These are phyloP conservation scores for Dioszegia crocea DNA, from an alignment of 768 basidiomycete species.

Conservation along the genomic window DNA sequence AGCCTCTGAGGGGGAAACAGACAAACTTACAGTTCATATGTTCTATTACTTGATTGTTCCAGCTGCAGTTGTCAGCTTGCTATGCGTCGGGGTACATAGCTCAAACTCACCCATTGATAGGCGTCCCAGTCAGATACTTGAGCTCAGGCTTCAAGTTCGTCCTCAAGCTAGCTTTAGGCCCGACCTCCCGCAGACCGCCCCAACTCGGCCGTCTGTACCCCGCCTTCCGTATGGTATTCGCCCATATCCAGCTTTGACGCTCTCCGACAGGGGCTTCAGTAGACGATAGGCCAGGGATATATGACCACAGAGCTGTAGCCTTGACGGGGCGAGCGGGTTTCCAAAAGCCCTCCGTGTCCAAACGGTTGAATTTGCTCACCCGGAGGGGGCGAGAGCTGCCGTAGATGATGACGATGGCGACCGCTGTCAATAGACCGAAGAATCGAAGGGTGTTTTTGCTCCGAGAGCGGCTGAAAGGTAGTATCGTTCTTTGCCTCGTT, in stretches of 20 bases:
- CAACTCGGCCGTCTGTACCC: background rate
- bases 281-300: background rate
- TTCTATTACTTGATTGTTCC: conserved; percentile 1
- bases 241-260: background rate
- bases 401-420: no score
- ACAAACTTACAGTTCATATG: background rate
- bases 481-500: no score
- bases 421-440: no score
- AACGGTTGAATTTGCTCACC: background rate
- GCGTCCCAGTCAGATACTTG: background rate
- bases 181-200: background rate
- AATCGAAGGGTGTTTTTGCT: no score
- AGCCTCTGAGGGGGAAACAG: background rate
- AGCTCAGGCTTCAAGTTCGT: background rate
- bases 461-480: no score
- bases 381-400: no score
- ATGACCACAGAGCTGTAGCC: background rate
- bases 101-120: background rate
- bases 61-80: no score
- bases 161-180: background rate
- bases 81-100: no score
- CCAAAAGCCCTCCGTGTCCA: background rate
- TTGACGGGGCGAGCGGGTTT: background rate
- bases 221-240: background rate
- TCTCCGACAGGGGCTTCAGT: background rate